These are phyloP conservation scores for Colletotrichum chrysophilum DNA, from an alignment of 2,329 filamentous ascomycete species.

Conservation along the genomic window DNA sequence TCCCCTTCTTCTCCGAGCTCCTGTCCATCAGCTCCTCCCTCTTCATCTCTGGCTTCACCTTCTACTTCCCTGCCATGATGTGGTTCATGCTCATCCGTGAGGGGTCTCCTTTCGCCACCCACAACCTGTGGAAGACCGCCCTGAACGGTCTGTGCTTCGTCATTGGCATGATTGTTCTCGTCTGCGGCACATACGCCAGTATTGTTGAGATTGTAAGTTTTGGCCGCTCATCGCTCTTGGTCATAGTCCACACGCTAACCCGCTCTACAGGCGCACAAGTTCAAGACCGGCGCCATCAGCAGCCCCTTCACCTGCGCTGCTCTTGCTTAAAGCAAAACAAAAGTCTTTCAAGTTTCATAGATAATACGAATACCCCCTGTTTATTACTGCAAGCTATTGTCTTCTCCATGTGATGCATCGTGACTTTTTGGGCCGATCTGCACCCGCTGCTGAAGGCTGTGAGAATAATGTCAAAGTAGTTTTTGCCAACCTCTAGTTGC, in stretches of 20 bases:
- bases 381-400: not conserved
- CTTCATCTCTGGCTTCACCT: slow-evolving; percentile 49
- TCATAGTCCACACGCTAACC: not conserved
- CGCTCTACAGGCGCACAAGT: slow-evolving; percentile 8
- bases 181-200: slow-evolving; percentile 37
- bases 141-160: slow-evolving; percentile 31
- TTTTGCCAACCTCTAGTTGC: not conserved
- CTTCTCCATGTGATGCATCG: not conserved
- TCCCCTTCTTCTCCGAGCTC: slow-evolving; percentile 75
- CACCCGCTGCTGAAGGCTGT: not conserved
- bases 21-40: slow-evolving; percentile 59
- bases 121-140: slow-evolving; percentile 31
- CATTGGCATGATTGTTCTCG: slow-evolving; percentile 35
- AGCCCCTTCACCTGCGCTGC: slow-evolving; percentile 21
- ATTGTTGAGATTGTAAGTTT: slow-evolving; percentile 23
- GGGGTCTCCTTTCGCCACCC: slow-evolving; percentile 31
- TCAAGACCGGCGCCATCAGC: slow-evolving; percentile 17
- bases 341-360: not conserved
- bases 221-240: no score
- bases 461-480: not conserved
- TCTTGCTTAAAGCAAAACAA: not conserved
- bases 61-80: slow-evolving; percentile 47
- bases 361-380: slow-evolving; percentile 8
- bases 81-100: slow-evolving; percentile 45
- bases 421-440: not conserved